phyloP scores from a whole-genome alignment of 2,329 filamentous ascomycete species.

The Cyphellophora europaea region DNA sequence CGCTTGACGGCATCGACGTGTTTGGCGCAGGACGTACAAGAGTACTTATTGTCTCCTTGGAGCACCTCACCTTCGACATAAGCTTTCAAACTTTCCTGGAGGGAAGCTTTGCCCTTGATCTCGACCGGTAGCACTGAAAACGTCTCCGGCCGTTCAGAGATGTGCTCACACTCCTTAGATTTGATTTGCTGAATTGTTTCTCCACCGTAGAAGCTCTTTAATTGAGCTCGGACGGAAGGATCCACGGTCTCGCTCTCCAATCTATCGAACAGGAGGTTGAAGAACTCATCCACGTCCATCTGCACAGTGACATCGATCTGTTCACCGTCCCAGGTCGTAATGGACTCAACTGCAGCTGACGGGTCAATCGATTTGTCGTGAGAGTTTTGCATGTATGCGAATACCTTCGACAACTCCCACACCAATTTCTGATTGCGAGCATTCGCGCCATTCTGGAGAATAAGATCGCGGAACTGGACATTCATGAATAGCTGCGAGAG shows the following conservation, averaged over 20 bases:
- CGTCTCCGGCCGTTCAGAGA: slow-evolving; percentile 80
- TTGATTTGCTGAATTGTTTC: slow-evolving; percentile 91
- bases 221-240: slow-evolving; percentile 57
- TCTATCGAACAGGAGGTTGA: slow-evolving; percentile 83
- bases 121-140: slow-evolving; percentile 95
- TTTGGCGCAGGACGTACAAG: slow-evolving; percentile 79
- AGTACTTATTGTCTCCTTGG: slow-evolving; percentile 98
- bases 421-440: slow-evolving; percentile 60
- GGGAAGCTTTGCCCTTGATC: slow-evolving; percentile 78
- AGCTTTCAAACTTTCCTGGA: slow-evolving; percentile 83
- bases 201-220: slow-evolving; percentile 82
- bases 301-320: slow-evolving; percentile 80
- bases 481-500: slow-evolving; percentile 97
- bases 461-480: slow-evolving; percentile 72
- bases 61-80: slow-evolving; percentile 94
- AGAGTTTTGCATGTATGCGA: slow-evolving; percentile 77
- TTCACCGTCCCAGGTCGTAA: slow-evolving; percentile 73
- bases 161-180: slow-evolving; percentile 86
- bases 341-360: slow-evolving; percentile 58
- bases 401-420: slow-evolving; percentile 68
- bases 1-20: slow-evolving; percentile 91
- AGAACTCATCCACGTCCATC: slow-evolving; percentile 98
- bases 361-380: slow-evolving; percentile 67
- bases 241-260: slow-evolving; percentile 74
- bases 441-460: slow-evolving; percentile 51